These are phyloP conservation scores for Neurospora terricola DNA, from an alignment of 495 filamentous ascomycete species.

Conservation along the genomic window DNA sequence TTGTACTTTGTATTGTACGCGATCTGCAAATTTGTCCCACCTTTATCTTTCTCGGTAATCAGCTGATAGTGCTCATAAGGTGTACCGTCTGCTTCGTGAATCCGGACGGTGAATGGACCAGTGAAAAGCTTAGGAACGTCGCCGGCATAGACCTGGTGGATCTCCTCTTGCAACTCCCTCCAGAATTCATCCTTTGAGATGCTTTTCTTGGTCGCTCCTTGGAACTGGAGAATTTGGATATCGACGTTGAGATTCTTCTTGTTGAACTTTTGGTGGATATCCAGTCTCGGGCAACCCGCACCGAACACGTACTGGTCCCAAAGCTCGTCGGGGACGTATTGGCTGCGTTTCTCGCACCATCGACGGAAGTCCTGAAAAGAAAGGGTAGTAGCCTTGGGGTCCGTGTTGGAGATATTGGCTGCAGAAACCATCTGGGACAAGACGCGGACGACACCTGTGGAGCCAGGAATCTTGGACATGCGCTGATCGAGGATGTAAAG, in stretches of 20 bases:
- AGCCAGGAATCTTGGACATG: constrained; percentile 75
- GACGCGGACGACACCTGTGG: constrained; percentile 73
- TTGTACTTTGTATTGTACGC: constrained; percentile 99
- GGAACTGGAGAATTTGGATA: constrained; percentile 78
- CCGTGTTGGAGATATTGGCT: constrained; percentile 64
- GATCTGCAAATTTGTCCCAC: constrained; percentile 62
- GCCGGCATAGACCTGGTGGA: constrained; percentile 57
- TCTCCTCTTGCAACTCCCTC: constrained; percentile 71
- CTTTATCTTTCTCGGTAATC: constrained; percentile 73
- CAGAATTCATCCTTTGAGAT: constrained; percentile 61
- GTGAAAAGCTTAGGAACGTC: constrained; percentile 71
- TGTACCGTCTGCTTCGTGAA: constrained; percentile 97
- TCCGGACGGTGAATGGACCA: constrained; percentile 92
- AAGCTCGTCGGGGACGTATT: constrained; percentile 73
- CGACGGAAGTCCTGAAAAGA: constrained; percentile 65
- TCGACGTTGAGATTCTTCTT: constrained; percentile 96
- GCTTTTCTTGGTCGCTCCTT: constrained; percentile 37
- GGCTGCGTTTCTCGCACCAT: constrained; percentile 76
- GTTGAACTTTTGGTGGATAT: constrained; percentile 82
- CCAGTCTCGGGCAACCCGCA: constrained; percentile 78
- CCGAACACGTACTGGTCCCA: constrained; percentile 89
- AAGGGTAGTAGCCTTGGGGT: constrained; percentile 61
- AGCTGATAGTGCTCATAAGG: constrained; percentile 98
- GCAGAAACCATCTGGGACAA: constrained; percentile 72
- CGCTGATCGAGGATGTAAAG: constrained; percentile 89